Evolutionary conservation across 345 rosid genomes (phyloP).

Genomic region (Ailanthus altissimus): DNA sequence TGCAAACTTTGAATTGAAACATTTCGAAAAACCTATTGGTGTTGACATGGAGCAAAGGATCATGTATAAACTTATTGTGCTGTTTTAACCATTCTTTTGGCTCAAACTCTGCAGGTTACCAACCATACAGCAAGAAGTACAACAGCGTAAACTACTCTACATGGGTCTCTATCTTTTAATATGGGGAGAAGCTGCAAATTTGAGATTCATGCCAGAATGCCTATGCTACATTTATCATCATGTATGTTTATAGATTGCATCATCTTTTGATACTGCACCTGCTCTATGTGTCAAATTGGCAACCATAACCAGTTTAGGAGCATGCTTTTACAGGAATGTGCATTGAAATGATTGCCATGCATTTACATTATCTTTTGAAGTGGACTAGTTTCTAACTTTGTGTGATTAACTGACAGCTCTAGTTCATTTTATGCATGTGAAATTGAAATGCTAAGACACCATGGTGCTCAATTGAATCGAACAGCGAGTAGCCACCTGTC

Average conservation of each 20-base stretch:
- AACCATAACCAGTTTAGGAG: neutral
- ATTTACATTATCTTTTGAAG: neutral
- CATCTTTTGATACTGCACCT: slow-evolving; percentile 22
- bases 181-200: slow-evolving; percentile 99
- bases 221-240: slow-evolving; percentile 98
- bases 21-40: neutral
- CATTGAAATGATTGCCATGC: neutral
- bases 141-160: slow-evolving; percentile 90
- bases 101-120: slow-evolving; percentile 72
- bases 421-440: neutral
- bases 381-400: neutral
- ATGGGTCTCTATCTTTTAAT: slow-evolving; percentile 96
- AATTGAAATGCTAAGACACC: neutral
- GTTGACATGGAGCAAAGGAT: neutral
- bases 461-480: neutral
- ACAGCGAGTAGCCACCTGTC: neutral
- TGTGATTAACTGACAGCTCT: neutral
- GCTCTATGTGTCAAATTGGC: neutral
- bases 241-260: slow-evolving; percentile 49
- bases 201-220: slow-evolving; percentile 99
- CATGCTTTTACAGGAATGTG: neutral
- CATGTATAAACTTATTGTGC: neutral
- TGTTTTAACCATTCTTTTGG: slow-evolving; percentile 18
- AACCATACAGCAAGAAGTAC: slow-evolving; percentile 99
- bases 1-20: neutral